phyloP scores from a whole-genome alignment of 2,329 filamentous ascomycete species.

The Lecanicillium sp. region DNA sequence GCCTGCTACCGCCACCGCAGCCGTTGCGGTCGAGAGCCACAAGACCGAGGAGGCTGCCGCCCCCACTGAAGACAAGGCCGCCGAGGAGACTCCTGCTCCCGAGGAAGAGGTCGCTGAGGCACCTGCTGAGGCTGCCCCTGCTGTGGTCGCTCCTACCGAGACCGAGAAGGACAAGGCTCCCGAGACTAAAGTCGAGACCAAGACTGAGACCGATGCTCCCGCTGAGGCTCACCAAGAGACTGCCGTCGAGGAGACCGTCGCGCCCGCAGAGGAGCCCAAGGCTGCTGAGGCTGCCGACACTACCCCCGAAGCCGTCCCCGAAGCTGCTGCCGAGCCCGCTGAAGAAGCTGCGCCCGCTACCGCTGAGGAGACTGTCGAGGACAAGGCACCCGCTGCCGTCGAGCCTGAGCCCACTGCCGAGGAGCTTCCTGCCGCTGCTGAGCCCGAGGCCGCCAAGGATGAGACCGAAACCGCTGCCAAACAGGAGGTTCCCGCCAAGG shows the following conservation, averaged over 20 bases:
- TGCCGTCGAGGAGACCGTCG: background rate
- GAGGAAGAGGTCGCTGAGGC: too few relatives aligned
- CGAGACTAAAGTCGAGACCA: too few relatives aligned
- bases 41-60: background rate
- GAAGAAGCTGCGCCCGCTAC: conserved; percentile 16
- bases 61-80: background rate
- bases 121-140: too few relatives aligned
- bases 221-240: conserved; percentile 9
- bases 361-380: background rate
- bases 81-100: conserved; percentile 3
- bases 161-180: too few relatives aligned
- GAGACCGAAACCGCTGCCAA: background rate
- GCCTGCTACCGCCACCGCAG: background rate
- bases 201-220: conserved; percentile 7
- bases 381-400: background rate
- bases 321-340: conserved; percentile 16
- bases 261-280: background rate
- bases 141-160: too few relatives aligned
- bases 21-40: background rate
- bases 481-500: conserved; percentile 12
- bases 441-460: background rate
- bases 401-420: conserved; percentile 2
- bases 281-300: conserved; percentile 16
- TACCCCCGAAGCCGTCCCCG: too few relatives aligned
- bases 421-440: background rate